These are phyloP conservation scores for Fragaria ananassa DNA, from an alignment of 306 rosid species.

Conservation along the genomic window DNA sequence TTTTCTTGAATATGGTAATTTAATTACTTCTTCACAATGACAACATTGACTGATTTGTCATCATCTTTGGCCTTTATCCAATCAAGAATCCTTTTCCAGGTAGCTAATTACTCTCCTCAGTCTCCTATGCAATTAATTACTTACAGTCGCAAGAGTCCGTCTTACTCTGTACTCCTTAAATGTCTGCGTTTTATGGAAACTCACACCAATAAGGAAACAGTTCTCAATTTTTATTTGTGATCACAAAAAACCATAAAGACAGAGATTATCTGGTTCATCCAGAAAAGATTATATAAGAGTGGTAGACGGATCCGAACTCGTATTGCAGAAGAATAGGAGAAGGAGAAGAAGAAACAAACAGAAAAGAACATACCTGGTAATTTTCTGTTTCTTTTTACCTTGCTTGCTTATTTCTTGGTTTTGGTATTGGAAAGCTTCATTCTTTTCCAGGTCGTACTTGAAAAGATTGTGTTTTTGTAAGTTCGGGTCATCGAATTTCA, in stretches of 20 bases:
- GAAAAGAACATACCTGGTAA: neutral
- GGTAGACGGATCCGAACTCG: neutral
- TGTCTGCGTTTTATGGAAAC: neutral
- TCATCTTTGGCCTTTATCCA: neutral
- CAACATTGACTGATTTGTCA: neutral
- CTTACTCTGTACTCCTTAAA: neutral
- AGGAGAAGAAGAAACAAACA: neutral
- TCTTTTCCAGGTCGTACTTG: neutral
- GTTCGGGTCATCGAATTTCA: neutral
- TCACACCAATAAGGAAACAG: neutral
- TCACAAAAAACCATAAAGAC: neutral
- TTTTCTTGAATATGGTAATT: neutral
- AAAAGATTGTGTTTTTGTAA: neutral
- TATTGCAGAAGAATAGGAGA: neutral
- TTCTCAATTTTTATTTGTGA: neutral
- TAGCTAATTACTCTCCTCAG: neutral
- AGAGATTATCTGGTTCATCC: neutral
- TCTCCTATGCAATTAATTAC: neutral
- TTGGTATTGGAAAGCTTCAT: neutral
- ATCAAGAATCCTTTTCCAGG: neutral
- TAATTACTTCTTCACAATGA: neutral
- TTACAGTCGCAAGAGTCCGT: neutral
- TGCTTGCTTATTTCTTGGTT: neutral
- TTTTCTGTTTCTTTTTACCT: neutral
- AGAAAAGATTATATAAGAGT: neutral